Evolutionary conservation across 1,284 basidiomycete species (phyloP).

Genomic region (Pseudozyma pruni): DNA sequence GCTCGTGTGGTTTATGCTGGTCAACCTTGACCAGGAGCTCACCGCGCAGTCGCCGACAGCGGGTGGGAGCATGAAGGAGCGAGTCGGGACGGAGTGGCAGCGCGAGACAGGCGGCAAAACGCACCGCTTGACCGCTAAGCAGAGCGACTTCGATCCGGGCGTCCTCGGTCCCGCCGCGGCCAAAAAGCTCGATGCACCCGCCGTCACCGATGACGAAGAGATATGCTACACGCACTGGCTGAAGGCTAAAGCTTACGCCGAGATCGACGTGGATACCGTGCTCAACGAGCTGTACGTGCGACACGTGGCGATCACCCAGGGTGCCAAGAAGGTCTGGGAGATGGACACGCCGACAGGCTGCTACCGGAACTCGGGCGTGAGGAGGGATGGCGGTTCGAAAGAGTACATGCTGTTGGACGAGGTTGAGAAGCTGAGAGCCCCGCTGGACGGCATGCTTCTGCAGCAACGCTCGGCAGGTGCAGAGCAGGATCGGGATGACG

Average conservation of each 20-base stretch:
- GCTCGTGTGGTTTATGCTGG: background rate
- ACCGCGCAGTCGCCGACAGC: too few species aligned
- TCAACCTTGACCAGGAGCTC: background rate
- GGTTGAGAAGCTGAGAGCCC: background rate
- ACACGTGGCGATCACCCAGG: constrained; percentile 5
- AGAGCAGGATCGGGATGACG: constrained; percentile 3
- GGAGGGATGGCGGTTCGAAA: too few species aligned
- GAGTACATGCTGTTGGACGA: background rate
- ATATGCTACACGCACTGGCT: constrained; percentile 12
- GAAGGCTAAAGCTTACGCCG: background rate
- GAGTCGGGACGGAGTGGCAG: background rate
- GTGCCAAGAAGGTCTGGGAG: background rate
- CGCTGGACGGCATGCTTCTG: background rate
- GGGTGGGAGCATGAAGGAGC: background rate
- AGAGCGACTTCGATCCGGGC: constrained; percentile 5
- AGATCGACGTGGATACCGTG: constrained; percentile 2
- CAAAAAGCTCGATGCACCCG: background rate
- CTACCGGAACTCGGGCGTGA: background rate
- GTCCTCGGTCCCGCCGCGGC: constrained; percentile 1
- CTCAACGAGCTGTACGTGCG: constrained; percentile 35
- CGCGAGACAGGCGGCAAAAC: background rate
- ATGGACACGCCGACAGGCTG: constrained; percentile 12
- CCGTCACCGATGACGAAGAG: background rate
- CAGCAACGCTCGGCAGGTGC: background rate
- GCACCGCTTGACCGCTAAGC: background rate